These are phyloP conservation scores for Acorus calamus DNA, from an alignment of 106 monocot species.

Conservation along the genomic window DNA sequence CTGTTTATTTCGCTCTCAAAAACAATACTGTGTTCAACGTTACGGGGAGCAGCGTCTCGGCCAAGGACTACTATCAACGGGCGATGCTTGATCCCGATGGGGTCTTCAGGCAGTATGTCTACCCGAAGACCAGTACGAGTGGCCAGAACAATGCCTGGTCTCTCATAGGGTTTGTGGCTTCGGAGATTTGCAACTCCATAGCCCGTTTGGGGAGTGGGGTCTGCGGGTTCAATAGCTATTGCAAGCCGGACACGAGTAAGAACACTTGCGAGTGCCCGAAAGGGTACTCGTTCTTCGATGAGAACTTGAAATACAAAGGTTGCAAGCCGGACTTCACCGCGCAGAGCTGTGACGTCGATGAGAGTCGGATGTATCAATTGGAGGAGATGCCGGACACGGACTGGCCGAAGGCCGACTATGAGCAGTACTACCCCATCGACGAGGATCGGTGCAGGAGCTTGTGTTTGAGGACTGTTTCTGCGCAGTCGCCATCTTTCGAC, in stretches of 20 bases:
- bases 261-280: conserved; percentile 12
- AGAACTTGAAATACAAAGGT: not conserved
- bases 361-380: not conserved
- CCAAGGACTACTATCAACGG: not conserved
- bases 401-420: conserved; percentile 6
- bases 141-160: not conserved
- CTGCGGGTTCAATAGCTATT: conserved; percentile 27
- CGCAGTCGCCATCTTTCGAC: conserved; percentile 5
- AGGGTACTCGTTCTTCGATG: conserved; percentile 16
- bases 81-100: conserved; percentile 26
- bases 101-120: conserved; percentile 14
- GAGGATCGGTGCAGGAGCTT: conserved; percentile 16
- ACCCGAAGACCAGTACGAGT: not conserved
- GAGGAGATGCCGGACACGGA: not conserved
- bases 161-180: not conserved
- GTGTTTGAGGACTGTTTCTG: conserved; percentile 14
- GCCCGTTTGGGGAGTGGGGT: conserved; percentile 4
- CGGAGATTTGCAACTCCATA: not conserved
- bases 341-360: conserved; percentile 15
- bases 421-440: not conserved
- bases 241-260: not conserved
- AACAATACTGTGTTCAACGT: not conserved
- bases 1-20: not conserved
- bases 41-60: not conserved
- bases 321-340: not conserved